Evolutionary conservation across 805 yeast species (phyloP).

Genomic region (Cyberlindnera euphorbiiphila): DNA sequence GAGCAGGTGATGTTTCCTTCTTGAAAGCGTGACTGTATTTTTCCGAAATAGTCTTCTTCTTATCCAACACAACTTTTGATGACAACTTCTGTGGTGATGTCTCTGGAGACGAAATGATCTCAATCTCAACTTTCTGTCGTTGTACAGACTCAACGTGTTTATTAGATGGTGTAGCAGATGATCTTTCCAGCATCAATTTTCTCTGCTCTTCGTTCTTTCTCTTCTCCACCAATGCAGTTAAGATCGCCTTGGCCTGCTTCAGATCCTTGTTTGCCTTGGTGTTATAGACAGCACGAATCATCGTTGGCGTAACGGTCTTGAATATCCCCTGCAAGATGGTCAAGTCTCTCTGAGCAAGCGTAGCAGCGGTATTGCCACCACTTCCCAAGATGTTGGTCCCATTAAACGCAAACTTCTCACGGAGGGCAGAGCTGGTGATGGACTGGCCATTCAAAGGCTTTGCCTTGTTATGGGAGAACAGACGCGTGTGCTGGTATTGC

Average conservation of each 20-base stretch:
- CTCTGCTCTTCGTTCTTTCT: constrained; percentile 24
- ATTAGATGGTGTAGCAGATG: constrained; percentile 1
- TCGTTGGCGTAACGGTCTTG: constrained; percentile 31
- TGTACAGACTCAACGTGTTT: neutral
- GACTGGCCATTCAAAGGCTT: constrained; percentile 4
- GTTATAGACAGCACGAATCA: constrained; percentile 37
- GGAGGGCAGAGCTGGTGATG: constrained; percentile 23
- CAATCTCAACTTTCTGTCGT: constrained; percentile 11
- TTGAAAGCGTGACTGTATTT: constrained; percentile 31
- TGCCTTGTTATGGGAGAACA: constrained; percentile 13
- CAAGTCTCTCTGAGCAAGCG: constrained; percentile 20
- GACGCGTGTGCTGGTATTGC: constrained; percentile 13
- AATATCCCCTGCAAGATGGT: constrained; percentile 28
- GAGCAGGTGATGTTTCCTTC: constrained; percentile 5
- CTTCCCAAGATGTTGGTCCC: constrained; percentile 24
- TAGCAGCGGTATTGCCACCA: constrained; percentile 7
- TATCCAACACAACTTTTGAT: constrained; percentile 35
- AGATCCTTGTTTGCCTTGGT: constrained; percentile 33
- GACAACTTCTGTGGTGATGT: constrained; percentile 27
- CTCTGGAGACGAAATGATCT: constrained; percentile 27
- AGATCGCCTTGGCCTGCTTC: constrained; percentile 31
- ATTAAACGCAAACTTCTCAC: constrained; percentile 42
- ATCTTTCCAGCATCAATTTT: constrained; percentile 6
- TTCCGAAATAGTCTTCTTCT: constrained; percentile 35
- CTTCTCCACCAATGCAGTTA: constrained; percentile 30